Conservation (phyloP, 176 grass and related monocot species). For the Olyra latifolia region DNA sequence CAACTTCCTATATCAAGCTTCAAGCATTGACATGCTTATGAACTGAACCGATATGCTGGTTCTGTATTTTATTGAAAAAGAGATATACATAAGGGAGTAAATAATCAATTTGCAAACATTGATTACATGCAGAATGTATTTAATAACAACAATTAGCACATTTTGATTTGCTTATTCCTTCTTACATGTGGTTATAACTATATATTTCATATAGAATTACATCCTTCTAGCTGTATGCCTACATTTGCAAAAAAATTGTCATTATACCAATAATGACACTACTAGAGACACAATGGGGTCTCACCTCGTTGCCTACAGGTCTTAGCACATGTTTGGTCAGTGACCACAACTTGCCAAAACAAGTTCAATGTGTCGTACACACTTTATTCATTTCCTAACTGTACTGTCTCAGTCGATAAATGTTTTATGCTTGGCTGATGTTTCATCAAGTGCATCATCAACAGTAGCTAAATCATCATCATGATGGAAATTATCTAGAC, state of each 20-base stretch:
- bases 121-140: background rate
- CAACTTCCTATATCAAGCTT: background rate
- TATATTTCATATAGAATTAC: background rate
- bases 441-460: background rate
- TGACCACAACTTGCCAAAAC: background rate
- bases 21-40: background rate
- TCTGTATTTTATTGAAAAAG: background rate
- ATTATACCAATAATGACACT: too few relatives aligned
- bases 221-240: background rate
- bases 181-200: background rate
- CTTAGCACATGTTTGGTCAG: background rate
- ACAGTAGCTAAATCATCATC: background rate
- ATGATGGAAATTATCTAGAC: background rate
- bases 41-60: background rate
- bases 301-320: too few relatives aligned
- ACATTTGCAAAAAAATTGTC: too few relatives aligned
- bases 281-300: too few relatives aligned
- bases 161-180: background rate
- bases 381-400: background rate
- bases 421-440: background rate
- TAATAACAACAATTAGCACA: background rate
- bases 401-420: background rate
- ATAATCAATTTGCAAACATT: background rate
- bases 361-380: background rate
- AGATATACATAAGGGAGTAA: background rate